Evolutionary conservation across 2,329 filamentous ascomycete genomes (phyloP), one percentile per base, ranked within the genome.

Genomic region (Alternaria triticina): DNA sequence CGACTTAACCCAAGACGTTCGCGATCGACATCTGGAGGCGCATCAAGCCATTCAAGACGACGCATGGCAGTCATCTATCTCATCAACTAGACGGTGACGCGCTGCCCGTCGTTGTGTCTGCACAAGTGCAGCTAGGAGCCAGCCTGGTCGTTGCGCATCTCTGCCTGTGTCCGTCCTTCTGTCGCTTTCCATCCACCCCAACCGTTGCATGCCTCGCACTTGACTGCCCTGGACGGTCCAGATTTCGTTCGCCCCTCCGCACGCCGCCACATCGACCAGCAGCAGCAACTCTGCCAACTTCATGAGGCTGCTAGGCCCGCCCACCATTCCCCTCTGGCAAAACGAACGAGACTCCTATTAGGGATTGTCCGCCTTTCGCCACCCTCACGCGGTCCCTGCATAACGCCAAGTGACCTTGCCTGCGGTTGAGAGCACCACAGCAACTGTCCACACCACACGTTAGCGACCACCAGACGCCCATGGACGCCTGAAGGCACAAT

Each of bases 381-480:
- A 65, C 57, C 59, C 58, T 63, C 59, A 61, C 58, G 58, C 61
- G 57, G 66, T 66, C 69, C 70, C 70, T 71, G 70, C 70, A 70
- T 68, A 56, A 47, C 66, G 68, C 70, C 66, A 70, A 70, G 68
- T 46, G 54, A 57, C 40, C 20, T 50, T 36, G 47, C 46, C 51
- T 57, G 40, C 52, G 47, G 50, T 44, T 47, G 57, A 63, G 17
- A 36, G n/a, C 20, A 10, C 20, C 50, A 5, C 44, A 28, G 23
- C 36, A 54, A 40, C 27, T 47, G 33, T 33, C 60, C 20, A 61
- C 65, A 22, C 45, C 57, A 54, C 58, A 59, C 54, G 23, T 40
- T 43, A 49, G 22, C 49, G 44, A 23, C 61, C 46, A 23, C 51
- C 57, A 33, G 28, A 55, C 63, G 52, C 64, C 59, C 56, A 74